These are phyloP conservation scores for Alternaria novae-zelandiae DNA, from an alignment of 2,329 filamentous ascomycete species.

Conservation along the genomic window DNA sequence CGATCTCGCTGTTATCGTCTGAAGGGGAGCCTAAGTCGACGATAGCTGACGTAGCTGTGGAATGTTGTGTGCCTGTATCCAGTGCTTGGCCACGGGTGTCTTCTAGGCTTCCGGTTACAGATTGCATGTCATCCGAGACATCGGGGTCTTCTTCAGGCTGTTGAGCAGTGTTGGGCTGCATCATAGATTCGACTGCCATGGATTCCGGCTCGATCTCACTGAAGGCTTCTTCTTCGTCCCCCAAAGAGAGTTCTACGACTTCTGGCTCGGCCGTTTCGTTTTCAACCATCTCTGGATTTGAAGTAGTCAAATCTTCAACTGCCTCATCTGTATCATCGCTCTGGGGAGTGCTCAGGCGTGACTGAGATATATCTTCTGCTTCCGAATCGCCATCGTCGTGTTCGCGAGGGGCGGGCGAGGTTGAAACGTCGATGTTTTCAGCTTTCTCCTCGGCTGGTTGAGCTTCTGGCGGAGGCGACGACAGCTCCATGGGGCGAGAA, in stretches of 20 bases:
- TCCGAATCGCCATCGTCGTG: not conserved
- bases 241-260: conserved; percentile 20
- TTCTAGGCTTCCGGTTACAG: not conserved
- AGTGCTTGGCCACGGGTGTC: not conserved
- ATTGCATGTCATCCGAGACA: not conserved
- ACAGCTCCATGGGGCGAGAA: conserved; percentile 27
- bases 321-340: not conserved
- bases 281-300: not conserved
- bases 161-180: not conserved
- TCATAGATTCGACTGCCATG: not conserved
- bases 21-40: conserved; percentile 34
- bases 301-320: not conserved
- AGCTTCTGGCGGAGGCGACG: conserved; percentile 23
- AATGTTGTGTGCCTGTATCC: not conserved
- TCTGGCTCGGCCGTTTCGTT: conserved; percentile 5
- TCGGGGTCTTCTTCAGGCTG: not conserved
- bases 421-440: not conserved
- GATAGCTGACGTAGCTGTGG: conserved; percentile 16
- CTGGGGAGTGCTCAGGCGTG: not conserved
- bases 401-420: not conserved
- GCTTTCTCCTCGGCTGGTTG: not conserved
- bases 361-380: not conserved
- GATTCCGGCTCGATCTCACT: not conserved
- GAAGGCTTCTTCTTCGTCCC: not conserved
- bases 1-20: conserved; percentile 2